A percentile compares a stretch with the other conserved stretches of the same genome.
These are phyloP conservation scores for Microstegium vimineum DNA, from an alignment of 176 grass and related monocot genomes.

Conservation along the genomic window DNA sequence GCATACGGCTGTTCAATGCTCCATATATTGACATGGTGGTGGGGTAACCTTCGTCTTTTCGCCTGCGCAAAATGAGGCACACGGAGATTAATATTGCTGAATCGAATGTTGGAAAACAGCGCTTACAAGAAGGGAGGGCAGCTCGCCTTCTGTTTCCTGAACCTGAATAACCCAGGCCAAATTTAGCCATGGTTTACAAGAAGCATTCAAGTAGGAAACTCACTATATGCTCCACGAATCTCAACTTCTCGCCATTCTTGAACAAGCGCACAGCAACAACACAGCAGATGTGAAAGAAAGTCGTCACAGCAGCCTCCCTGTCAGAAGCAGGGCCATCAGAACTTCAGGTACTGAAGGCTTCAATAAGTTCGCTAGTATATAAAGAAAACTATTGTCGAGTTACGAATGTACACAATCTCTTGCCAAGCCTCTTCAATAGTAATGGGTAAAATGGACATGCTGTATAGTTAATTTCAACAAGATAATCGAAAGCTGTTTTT, in stretches of 20 bases:
- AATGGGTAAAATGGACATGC: neutral
- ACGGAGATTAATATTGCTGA: neutral
- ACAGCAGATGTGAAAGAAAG: conserved; percentile 92
- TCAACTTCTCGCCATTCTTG: conserved; percentile 98
- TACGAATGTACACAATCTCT: neutral
- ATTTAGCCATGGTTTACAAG: neutral
- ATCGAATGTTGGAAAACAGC: neutral
- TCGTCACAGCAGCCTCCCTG: conserved; percentile 93
- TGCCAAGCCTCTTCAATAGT: neutral
- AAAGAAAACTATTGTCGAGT: neutral
- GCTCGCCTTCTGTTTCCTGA: neutral
- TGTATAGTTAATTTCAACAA: neutral
- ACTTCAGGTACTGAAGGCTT: neutral
- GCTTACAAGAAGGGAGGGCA: too few species aligned
- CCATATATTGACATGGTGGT: conserved; percentile 76
- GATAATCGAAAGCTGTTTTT: neutral
- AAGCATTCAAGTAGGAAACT: neutral
- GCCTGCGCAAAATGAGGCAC: conserved; percentile 38
- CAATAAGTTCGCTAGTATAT: neutral
- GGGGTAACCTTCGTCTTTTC: conserved; percentile 64
- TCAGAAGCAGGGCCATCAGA: neutral
- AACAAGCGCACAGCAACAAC: conserved; percentile 94
- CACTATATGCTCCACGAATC: conserved; percentile 70
- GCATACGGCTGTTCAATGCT: conserved; percentile 33
- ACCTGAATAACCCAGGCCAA: neutral